A percentile compares a stretch with the other conserved stretches of the same genome.
Conservation (phyloP, 1,284 basidiomycete species). For the Hymenochaete sp. region DNA sequence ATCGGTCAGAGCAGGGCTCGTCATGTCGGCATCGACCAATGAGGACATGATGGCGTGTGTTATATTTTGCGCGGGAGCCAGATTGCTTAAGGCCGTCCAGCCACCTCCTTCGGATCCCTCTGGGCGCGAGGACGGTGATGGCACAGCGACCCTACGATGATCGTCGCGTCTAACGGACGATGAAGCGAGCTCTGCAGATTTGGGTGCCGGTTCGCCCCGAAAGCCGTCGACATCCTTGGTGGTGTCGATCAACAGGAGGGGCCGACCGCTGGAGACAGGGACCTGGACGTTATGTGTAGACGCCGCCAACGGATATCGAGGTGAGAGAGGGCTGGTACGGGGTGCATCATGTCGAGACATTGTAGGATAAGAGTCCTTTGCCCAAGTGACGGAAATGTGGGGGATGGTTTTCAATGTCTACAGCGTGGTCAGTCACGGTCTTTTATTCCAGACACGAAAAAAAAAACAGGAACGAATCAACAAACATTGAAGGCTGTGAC, state of each 20-base stretch:
- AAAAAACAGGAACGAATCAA: constrained; percentile 8
- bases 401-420: constrained; percentile 62
- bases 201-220: neutral
- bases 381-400: constrained; percentile 70
- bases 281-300: constrained; percentile 1
- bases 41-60: constrained; percentile 6
- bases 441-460: constrained; percentile 15
- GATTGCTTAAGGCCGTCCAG: constrained; percentile 15
- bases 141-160: constrained; percentile 5
- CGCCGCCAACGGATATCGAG: constrained; percentile 9
- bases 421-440: constrained; percentile 3
- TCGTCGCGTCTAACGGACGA: too few relatives aligned
- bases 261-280: constrained; percentile 8
- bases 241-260: constrained; percentile 7
- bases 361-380: constrained; percentile 35
- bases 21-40: neutral
- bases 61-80: constrained; percentile 10
- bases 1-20: neutral
- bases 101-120: constrained; percentile 8
- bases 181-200: too few relatives aligned
- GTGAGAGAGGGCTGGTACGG: constrained; percentile 15
- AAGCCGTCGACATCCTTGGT: neutral
- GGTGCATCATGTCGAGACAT: constrained; percentile 11
- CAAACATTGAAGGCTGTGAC: constrained; percentile 59
- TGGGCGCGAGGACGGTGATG: neutral